A percentile compares a stretch with the other conserved stretches of the same genome.
These are phyloP conservation scores for Solanum chilense DNA, from an alignment of 257 asterid genomes.

Conservation along the genomic window DNA sequence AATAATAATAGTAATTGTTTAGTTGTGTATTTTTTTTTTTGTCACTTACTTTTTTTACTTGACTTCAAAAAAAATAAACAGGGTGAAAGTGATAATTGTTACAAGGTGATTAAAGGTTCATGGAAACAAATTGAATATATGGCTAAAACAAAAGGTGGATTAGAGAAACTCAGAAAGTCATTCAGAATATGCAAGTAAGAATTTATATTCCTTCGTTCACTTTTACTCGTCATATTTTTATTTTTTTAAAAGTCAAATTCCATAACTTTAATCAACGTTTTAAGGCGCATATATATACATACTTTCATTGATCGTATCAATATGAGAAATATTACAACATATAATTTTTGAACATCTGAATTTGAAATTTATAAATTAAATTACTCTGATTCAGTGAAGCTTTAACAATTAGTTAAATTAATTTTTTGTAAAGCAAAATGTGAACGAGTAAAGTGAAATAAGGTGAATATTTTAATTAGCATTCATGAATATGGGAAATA, in stretches of 20 bases:
- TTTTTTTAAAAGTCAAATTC: no score
- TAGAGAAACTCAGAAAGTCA: constrained; percentile 47
- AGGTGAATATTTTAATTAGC: background rate
- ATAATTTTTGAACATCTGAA: background rate
- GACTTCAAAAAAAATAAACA: background rate
- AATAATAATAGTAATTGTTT: no score
- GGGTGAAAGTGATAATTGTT: constrained; percentile 85
- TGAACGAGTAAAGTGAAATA: background rate
- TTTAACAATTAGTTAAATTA: no score
- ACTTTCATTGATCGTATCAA: no score
- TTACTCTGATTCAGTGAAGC: no score
- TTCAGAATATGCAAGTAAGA: constrained; percentile 84
- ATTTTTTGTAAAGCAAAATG: no score
- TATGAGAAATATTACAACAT: background rate
- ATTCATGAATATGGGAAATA: background rate
- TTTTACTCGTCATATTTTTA: no score
- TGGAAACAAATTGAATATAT: constrained; percentile 73
- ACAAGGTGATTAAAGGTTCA: constrained; percentile 59
- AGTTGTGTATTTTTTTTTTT: background rate
- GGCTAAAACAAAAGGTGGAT: constrained; percentile 46
- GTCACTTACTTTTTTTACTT: background rate
- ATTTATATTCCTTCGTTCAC: background rate
- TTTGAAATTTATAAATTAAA: no score
- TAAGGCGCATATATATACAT: no score
- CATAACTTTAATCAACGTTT: no score